Percentiles rank a stretch among this genome's conserved stretches.
phyloP scores from a whole-genome alignment of 2,329 filamentous ascomycete genomes.

The Dothidotthia symphoricarpi region DNA sequence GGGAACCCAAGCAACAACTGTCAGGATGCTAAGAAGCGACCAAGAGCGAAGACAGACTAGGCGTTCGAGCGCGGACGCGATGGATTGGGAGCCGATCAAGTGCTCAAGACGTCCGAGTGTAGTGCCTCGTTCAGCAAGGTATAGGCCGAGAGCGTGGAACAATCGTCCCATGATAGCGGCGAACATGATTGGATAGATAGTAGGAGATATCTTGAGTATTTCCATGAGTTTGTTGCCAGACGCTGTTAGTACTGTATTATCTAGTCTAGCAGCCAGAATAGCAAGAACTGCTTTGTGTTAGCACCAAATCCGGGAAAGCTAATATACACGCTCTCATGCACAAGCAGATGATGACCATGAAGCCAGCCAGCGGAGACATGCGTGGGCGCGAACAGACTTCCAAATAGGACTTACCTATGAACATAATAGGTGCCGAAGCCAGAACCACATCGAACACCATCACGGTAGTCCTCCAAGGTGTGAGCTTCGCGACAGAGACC shows the following conservation, averaged over 20 bases:
- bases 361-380: neutral
- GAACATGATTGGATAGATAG: conserved; percentile 31
- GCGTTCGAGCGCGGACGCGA: conserved; percentile 33
- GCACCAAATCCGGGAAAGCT: neutral
- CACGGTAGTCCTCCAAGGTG: conserved; percentile 17
- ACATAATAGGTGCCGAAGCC: conserved; percentile 27
- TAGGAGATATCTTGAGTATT: conserved; percentile 26
- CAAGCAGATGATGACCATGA: too few relatives aligned
- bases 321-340: too few relatives aligned
- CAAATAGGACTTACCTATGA: conserved; percentile 18
- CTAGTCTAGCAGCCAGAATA: conserved; percentile 19
- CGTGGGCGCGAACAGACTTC: neutral
- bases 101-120: conserved; percentile 33
- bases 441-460: conserved; percentile 25
- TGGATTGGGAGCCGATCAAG: conserved; percentile 28
- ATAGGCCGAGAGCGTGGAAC: conserved; percentile 27
- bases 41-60: conserved; percentile 26
- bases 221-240: conserved; percentile 17
- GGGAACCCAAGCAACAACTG: conserved; percentile 28
- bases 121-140: conserved; percentile 28
- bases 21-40: conserved; percentile 23
- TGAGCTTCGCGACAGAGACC: conserved; percentile 14
- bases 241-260: conserved; percentile 15
- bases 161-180: conserved; percentile 32
- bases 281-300: conserved; percentile 24